These are phyloP conservation scores for Erysimum pusillum DNA, from an alignment of 441 rosid species.

Conservation along the genomic window DNA sequence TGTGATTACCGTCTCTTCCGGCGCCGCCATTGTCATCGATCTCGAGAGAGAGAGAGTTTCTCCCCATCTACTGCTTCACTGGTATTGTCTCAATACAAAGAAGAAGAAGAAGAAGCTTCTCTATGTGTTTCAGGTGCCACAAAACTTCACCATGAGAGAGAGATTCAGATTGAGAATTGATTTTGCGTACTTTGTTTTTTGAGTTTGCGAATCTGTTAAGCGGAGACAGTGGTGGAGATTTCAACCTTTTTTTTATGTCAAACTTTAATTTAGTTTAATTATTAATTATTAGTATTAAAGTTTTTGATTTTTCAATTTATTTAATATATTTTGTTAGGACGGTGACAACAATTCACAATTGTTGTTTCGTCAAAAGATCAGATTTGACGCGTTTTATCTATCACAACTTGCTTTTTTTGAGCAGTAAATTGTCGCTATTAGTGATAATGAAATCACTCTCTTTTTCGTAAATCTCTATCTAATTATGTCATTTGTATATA, in stretches of 20 bases:
- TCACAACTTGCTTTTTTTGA: conserved; percentile 32
- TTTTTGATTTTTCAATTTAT: background rate
- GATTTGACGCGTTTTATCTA: conserved; percentile 45
- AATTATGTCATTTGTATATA: background rate
- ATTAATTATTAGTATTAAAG: background rate
- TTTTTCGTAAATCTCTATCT: conserved; percentile 15
- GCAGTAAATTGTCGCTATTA: conserved; percentile 41
- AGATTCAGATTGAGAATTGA: conserved; percentile 43
- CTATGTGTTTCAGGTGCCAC: conserved; percentile 45
- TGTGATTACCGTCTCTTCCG: conserved; percentile 45
- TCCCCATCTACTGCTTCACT: conserved; percentile 38
- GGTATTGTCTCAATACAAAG: background rate
- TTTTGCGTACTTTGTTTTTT: conserved; percentile 1
- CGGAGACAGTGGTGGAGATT: conserved; percentile 45
- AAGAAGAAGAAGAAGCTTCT: conserved; percentile 11
- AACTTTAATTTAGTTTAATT: background rate
- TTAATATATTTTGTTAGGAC: conserved; percentile 25
- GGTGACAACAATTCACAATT: conserved; percentile 35
- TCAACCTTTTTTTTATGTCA: conserved; percentile 29
- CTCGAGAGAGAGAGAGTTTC: conserved; percentile 54
- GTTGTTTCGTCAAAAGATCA: conserved; percentile 27
- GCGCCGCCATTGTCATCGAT: conserved; percentile 60
- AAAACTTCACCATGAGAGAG: conserved; percentile 38
- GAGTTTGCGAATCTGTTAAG: conserved; percentile 38
- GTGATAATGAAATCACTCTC: conserved; percentile 31